These are phyloP conservation scores for Tetragonia tetragonoides DNA, from an alignment of 148 eudicot species.

Conservation along the genomic window DNA sequence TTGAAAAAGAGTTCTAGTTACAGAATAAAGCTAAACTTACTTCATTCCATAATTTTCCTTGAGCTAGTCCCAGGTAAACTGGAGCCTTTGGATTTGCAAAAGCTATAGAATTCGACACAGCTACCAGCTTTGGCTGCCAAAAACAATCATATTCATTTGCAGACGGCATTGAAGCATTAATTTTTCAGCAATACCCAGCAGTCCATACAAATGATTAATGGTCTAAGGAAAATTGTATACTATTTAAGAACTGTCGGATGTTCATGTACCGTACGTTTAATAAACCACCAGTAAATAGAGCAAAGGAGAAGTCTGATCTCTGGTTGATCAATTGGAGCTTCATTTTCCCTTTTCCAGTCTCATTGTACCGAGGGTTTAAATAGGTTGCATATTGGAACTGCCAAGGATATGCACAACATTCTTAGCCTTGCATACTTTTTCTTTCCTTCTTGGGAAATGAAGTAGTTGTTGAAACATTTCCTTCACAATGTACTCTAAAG, in stretches of 20 bases:
- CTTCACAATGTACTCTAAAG: background rate
- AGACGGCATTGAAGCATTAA: no score
- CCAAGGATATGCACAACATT: conserved; percentile 7
- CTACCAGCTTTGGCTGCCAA: conserved; percentile 76
- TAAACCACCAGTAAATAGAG: conserved; percentile 74
- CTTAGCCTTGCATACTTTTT: background rate
- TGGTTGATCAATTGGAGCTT: conserved; percentile 84
- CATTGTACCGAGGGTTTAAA: conserved; percentile 48
- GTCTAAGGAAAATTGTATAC: no score
- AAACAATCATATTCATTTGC: background rate
- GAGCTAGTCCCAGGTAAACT: conserved; percentile 32
- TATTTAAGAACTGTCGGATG: no score
- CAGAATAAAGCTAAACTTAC: conserved; percentile 11
- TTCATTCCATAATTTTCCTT: conserved; percentile 33
- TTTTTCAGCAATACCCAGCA: no score
- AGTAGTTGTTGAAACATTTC: no score
- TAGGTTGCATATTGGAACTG: conserved; percentile 86
- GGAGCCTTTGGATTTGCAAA: conserved; percentile 71
- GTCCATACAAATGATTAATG: no score
- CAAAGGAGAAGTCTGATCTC: conserved; percentile 80
- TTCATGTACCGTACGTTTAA: conserved; percentile 32
- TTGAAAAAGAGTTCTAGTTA: background rate
- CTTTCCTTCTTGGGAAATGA: no score
- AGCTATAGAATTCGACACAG: conserved; percentile 59
- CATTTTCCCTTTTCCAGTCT: conserved; percentile 61